Base-by-base conservation (phyloP, 78 protist species). In the Tieghemostelium lacteum region DNA sequence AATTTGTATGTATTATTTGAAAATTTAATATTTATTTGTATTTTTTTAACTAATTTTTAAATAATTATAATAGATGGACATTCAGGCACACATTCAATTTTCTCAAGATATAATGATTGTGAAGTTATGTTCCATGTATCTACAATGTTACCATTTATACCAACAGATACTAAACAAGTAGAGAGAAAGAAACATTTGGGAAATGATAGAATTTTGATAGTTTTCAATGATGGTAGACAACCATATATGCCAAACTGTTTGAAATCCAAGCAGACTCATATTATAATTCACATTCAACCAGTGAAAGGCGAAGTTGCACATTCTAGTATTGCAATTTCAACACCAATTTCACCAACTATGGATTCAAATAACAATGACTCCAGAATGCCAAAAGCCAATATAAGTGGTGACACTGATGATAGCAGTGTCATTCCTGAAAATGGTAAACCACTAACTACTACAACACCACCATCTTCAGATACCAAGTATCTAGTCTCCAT, bases 101-200 rank as follows among this genome's bases (percentile, higher is more conserved):
- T 62, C 73, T 37, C 83, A 1, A 40, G 76, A 52, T 65, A 52
- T 52, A 42, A 62, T 36, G 93, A 86, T 29, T 70, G 64, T 42
- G 95, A 96, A 40, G 55, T 96, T 22, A 96, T 96, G 98, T 96
- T 66, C 28, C 98, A 96, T 49, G 96, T 96, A 8, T 60, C 94
- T 7, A 88, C 96, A 31, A 76, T 93, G 73, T 61, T 96, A 31
- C 98, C 96, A 50, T 86, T 67, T 74, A 34, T 42, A 45, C 87
- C 87, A 58, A 70, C 55, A 50, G 96, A 94, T 87, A 86, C 76
- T 29, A 92, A 94, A 78, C 96, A 94, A 77, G 60, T 75, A 16
- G 88, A 91, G 54, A 75, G 89, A 57, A 87, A 83, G 49, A 78
- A 85, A 37, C 83, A 76, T 74, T 29, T 93, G 24, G 87, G 93